Base-by-base conservation (phyloP, 116 monocot species). In the Zostera marina region DNA sequence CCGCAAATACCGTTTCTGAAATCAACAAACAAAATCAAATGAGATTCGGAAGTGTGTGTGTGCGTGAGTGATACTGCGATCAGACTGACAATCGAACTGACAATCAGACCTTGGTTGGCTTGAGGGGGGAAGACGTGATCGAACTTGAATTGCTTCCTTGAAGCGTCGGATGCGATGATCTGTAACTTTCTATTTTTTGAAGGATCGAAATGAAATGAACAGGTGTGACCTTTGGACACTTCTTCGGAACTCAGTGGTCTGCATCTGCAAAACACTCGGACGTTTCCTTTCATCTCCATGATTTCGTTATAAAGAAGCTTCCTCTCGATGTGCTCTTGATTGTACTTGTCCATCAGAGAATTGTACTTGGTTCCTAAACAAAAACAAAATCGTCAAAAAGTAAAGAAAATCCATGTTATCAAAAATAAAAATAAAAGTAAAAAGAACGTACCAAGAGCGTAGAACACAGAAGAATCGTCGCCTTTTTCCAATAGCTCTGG, bases 211-310 rank as follows among this genome's bases (percentile, higher is more conserved):
- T 88, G 79, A 24, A 94, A 42, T 4, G 75, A 66, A 38, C 73
- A 79, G 42, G 76, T 64, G 72, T 48, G 42, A 7, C 88, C 88
- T 53, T 65, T 81, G 11, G 81, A 70, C 32, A 73, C 55, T 47
- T 94, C 94, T 41, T 81, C 85, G 0, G 72, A 42, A 70, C 65
- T 94, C 53, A 94, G 66, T 8, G 94, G 94, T 53, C 94, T 63
- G 66, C 88, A 88, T 69, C 94, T 66, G 69, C 94, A 94, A 22
- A 94, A 94, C 3, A 94, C 94, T 68, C 88, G 75, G 17, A 94
- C 84, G 52, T 94, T 94, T 8, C 94, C 94, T 63, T 73, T 94
- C 20, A 82, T 24, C 44, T 94, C 94, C 52, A 94, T 84, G 24
- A 84, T 12, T 54, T 94, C 94, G 67, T 94, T 94, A 69, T 88